Conservation (phyloP, 805 yeast genomes). For the Candida tallmaniae region DNA sequence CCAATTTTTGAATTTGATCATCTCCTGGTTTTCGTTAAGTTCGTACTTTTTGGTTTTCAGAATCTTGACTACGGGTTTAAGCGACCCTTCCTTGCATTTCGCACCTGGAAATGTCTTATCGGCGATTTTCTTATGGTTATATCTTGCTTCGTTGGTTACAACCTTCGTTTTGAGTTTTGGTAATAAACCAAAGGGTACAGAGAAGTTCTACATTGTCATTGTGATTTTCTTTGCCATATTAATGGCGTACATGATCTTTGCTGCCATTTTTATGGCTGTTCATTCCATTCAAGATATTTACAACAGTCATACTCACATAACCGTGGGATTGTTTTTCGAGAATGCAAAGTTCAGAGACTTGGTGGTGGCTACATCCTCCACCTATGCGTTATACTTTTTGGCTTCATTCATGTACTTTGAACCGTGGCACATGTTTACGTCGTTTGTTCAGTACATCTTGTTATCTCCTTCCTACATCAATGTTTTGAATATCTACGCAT, state of each 20-base stretch:
- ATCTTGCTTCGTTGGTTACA: constrained; percentile 51
- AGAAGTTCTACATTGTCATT: constrained; percentile 47
- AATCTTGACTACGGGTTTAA: constrained; percentile 51
- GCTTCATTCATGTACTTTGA: constrained; percentile 57
- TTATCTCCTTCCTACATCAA: constrained; percentile 51
- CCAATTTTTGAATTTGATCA: constrained; percentile 48
- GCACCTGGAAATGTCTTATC: constrained; percentile 48
- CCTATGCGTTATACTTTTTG: constrained; percentile 57
- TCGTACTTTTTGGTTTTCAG: constrained; percentile 61
- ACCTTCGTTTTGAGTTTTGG: constrained; percentile 63
- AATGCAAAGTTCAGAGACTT: constrained; percentile 43
- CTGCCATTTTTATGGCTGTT: constrained; percentile 55
- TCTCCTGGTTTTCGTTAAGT: constrained; percentile 63
- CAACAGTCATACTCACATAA: constrained; percentile 28
- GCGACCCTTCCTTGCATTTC: constrained; percentile 32
- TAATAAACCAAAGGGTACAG: constrained; percentile 60
- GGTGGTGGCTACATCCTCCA: constrained; percentile 56
- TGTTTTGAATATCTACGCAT: constrained; percentile 61
- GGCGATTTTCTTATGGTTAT: constrained; percentile 50
- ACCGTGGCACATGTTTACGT: constrained; percentile 63
- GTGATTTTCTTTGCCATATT: constrained; percentile 55
- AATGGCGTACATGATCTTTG: constrained; percentile 55
- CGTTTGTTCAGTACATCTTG: constrained; percentile 48
- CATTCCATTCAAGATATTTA: constrained; percentile 41
- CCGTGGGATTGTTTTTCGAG: constrained; percentile 43